phyloP scores from a whole-genome alignment of 1,284 basidiomycete genomes.

The Ganoderma multipileum region DNA sequence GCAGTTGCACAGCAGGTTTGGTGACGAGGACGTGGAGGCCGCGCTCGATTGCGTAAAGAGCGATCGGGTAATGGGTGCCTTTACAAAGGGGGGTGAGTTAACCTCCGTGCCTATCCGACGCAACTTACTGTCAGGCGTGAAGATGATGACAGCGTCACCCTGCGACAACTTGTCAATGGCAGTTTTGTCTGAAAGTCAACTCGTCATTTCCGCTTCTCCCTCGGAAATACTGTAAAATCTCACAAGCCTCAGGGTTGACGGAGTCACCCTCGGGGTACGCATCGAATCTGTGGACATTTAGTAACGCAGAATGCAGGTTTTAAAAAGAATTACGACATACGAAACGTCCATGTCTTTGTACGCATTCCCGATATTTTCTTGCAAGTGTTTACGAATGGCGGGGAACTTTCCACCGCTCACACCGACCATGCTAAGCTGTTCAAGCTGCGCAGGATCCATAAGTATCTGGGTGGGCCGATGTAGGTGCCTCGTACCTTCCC shows the following conservation, averaged over 20 bases:
- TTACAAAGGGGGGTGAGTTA: not conserved
- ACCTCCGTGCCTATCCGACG: conserved; percentile 28
- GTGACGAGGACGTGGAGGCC: conserved; percentile 91
- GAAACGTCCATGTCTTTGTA: conserved; percentile 88
- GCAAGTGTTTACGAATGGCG: conserved; percentile 82
- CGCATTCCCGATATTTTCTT: conserved; percentile 82
- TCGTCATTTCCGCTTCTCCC: not conserved
- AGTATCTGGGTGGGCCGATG: not conserved
- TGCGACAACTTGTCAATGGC: conserved; percentile 84
- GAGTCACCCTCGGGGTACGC: conserved; percentile 78
- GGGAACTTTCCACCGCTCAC: conserved; percentile 88
- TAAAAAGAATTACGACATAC: conserved; percentile 49
- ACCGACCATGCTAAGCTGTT: conserved; percentile 82
- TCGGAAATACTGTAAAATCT: conserved; percentile 39
- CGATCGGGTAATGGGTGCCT: conserved; percentile 89
- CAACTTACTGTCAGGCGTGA: conserved; percentile 82
- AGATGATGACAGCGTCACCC: conserved; percentile 89
- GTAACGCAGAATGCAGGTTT: conserved; percentile 5
- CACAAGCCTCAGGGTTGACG: conserved; percentile 84
- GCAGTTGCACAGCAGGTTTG: conserved; percentile 89
- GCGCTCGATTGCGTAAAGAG: conserved; percentile 84
- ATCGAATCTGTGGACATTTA: conserved; percentile 61
- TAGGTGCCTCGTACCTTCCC: conserved; percentile 68
- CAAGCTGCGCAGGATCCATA: conserved; percentile 52
- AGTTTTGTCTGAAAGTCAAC: conserved; percentile 67